A percentile compares a stretch with the other conserved stretches of the same genome.
phyloP scores from a whole-genome alignment of 2,329 filamentous ascomycete genomes.

The Trematosphaeria pertusa region DNA sequence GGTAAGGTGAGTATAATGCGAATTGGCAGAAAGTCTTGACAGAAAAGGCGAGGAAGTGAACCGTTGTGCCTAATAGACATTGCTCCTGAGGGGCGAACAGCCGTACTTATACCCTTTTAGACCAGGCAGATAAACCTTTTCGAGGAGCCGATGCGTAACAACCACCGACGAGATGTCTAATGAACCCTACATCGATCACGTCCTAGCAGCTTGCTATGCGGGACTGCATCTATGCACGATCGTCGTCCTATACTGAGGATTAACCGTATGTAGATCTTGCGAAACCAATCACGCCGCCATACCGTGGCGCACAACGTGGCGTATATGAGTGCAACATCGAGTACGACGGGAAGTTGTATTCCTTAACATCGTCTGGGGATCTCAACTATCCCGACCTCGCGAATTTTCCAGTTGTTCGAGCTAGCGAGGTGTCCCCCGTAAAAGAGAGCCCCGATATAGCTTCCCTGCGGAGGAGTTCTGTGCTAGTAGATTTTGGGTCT shows the following conservation, averaged over 20 bases:
- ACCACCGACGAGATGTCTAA: too few species aligned
- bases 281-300: constrained; percentile 1
- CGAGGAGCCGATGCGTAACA: too few species aligned
- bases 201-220: too few species aligned
- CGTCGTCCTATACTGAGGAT: too few species aligned
- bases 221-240: too few species aligned
- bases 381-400: background rate
- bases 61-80: background rate
- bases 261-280: background rate
- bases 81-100: background rate
- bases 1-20: background rate
- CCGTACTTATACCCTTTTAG: constrained; percentile 12
- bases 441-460: constrained; percentile 4
- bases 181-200: too few species aligned
- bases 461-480: constrained; percentile 5
- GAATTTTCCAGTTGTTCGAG: background rate
- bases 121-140: too few species aligned
- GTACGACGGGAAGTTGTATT: constrained; percentile 1
- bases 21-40: background rate
- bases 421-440: constrained; percentile 1
- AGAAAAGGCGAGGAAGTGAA: constrained; percentile 1
- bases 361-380: background rate
- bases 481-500: constrained; percentile 1
- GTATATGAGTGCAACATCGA: constrained; percentile 4
- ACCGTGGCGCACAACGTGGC: background rate